Evolutionary conservation across 176 grass and related monocot genomes (phyloP).

Genomic region (Eremochloa ophiuroides): DNA sequence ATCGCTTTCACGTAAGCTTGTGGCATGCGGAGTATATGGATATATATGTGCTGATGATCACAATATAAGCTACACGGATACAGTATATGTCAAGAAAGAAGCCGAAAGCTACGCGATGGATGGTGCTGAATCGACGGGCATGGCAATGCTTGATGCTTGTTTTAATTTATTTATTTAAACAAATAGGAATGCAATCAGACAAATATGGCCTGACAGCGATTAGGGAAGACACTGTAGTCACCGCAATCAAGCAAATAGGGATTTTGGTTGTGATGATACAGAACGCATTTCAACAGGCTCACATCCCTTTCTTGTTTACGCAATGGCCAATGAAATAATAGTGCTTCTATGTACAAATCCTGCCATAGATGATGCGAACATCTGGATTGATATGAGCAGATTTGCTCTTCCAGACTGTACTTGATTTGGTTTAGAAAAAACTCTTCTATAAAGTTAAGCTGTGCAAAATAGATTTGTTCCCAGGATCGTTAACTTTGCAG

Average conservation of each 20-base stretch:
- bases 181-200: conserved; percentile 10
- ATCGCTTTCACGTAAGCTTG: not conserved
- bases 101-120: not conserved
- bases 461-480: no score
- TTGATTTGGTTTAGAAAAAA: not conserved
- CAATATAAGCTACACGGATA: not conserved
- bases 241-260: conserved; percentile 2
- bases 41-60: not conserved
- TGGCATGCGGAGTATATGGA: not conserved
- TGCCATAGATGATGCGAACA: not conserved
- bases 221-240: not conserved
- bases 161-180: conserved; percentile 14
- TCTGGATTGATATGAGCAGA: not conserved
- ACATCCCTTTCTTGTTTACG: not conserved
- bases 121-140: not conserved
- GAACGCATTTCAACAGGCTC: not conserved
- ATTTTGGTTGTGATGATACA: not conserved
- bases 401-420: not conserved
- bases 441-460: not conserved
- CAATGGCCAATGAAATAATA: not conserved
- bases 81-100: not conserved
- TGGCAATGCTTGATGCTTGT: not conserved
- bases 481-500: not conserved
- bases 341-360: not conserved
- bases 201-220: not conserved